These are phyloP conservation scores for Mycena galopus DNA, from an alignment of 768 basidiomycete species.

Conservation along the genomic window DNA sequence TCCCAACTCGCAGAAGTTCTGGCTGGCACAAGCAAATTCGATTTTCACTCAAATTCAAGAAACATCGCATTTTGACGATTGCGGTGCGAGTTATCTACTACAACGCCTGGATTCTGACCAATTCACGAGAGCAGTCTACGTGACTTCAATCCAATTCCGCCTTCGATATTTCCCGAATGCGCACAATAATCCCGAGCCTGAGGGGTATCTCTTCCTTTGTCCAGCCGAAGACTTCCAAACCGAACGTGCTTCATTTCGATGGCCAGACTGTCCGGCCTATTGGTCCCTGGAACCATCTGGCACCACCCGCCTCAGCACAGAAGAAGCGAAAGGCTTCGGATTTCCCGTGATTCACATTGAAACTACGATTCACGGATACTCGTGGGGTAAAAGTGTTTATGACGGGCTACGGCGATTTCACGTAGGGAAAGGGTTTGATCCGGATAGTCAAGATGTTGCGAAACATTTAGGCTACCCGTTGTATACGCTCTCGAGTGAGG, in stretches of 20 bases:
- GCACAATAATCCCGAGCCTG: neutral
- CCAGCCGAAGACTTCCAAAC: neutral
- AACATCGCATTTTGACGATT: neutral
- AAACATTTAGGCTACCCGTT: neutral
- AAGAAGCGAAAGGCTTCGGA: neutral
- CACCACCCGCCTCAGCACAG: neutral
- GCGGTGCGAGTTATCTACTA: neutral
- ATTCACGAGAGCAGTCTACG: neutral
- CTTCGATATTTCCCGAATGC: neutral
- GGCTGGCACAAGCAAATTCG: constrained; percentile 1
- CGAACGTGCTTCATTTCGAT: neutral
- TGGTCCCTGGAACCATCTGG: constrained; percentile 17
- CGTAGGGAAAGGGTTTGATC: constrained; percentile 1
- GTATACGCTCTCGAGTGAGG: neutral
- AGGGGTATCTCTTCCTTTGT: constrained; percentile 10
- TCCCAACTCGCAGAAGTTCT: neutral
- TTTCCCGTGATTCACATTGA: neutral
- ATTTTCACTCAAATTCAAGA: neutral
- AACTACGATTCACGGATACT: neutral
- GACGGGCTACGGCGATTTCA: no score
- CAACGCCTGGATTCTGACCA: neutral
- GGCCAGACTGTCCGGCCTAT: constrained; percentile 2
- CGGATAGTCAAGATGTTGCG: neutral
- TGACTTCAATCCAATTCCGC: neutral
- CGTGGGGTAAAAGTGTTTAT: constrained; percentile 5